Conservation (phyloP, 495 filamentous ascomycete genomes). For the Cercophora samala region DNA sequence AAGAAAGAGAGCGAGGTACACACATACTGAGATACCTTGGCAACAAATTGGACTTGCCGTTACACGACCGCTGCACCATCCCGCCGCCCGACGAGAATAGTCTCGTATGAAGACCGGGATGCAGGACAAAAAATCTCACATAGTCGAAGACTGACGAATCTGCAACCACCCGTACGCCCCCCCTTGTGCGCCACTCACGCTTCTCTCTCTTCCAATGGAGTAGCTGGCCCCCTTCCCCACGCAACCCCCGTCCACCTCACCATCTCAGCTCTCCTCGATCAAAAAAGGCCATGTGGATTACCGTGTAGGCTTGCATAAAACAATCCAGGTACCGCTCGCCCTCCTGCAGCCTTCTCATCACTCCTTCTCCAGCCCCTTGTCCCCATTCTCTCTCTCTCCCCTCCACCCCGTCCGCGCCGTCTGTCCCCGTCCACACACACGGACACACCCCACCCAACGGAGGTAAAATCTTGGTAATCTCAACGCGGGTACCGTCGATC, state of each 20-base stretch:
- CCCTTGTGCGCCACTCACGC: not conserved
- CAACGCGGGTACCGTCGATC: slow-evolving; percentile 4
- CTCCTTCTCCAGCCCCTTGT: not conserved
- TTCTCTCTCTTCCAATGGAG: not conserved
- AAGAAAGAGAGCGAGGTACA: not conserved
- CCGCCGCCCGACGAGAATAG: slow-evolving; percentile 37
- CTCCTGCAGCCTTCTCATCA: not conserved
- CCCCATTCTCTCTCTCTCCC: not conserved
- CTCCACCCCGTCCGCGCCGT: not conserved
- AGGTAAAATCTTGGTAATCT: slow-evolving; percentile 5
- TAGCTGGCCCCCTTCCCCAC: not conserved
- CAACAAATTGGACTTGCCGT: slow-evolving; percentile 14
- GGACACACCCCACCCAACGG: not conserved
- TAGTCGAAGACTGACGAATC: slow-evolving; percentile 19
- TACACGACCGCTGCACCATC: slow-evolving; percentile 30
- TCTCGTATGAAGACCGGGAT: slow-evolving; percentile 33
- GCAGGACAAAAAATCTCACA: slow-evolving; percentile 17
- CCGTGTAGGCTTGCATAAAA: slow-evolving; percentile 14
- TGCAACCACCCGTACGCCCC: slow-evolving; percentile 22
- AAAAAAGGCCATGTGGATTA: slow-evolving; percentile 15
- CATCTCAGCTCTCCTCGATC: slow-evolving; percentile 1
- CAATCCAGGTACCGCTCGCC: not conserved
- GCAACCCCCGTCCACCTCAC: not conserved
- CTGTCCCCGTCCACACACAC: not conserved
- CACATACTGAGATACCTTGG: slow-evolving; percentile 9